Evolutionary conservation across 345 rosid species (phyloP).

Genomic region (Xanthoceras sorbifolium): DNA sequence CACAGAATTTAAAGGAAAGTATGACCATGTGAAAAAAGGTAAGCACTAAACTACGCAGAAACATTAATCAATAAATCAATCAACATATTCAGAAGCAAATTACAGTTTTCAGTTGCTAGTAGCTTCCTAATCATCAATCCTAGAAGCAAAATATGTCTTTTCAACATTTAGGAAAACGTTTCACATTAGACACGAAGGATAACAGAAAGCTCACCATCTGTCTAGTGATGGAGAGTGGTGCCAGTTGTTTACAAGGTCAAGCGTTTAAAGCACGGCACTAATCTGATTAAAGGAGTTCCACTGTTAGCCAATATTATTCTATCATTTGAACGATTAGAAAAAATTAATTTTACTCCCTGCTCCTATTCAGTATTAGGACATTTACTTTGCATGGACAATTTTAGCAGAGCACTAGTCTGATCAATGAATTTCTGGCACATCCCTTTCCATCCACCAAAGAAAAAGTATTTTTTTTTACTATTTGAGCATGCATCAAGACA

Average conservation of each 20-base stretch:
- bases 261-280: not conserved
- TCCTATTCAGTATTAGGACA: not conserved
- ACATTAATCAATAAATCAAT: slow-evolving; percentile 9
- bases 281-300: not conserved
- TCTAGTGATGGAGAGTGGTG: not conserved
- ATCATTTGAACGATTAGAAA: not conserved
- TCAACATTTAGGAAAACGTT: not conserved
- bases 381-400: not conserved
- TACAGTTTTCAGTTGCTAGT: not conserved
- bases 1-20: slow-evolving; percentile 14
- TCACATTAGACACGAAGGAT: not conserved
- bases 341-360: not conserved
- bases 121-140: slow-evolving; percentile 2
- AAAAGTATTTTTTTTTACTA: not conserved
- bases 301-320: not conserved
- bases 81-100: slow-evolving; percentile 9
- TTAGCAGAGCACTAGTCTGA: not conserved
- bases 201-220: not conserved
- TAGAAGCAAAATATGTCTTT: not conserved
- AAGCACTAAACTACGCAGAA: not conserved
- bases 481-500: not conserved
- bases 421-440: not conserved
- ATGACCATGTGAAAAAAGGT: not conserved
- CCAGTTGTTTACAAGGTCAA: not conserved
- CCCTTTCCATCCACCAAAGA: not conserved